A percentile compares a stretch with the other conserved stretches of the same genome.
Conservation (phyloP, 305 asterid genomes). For the Solanum chacoense region DNA sequence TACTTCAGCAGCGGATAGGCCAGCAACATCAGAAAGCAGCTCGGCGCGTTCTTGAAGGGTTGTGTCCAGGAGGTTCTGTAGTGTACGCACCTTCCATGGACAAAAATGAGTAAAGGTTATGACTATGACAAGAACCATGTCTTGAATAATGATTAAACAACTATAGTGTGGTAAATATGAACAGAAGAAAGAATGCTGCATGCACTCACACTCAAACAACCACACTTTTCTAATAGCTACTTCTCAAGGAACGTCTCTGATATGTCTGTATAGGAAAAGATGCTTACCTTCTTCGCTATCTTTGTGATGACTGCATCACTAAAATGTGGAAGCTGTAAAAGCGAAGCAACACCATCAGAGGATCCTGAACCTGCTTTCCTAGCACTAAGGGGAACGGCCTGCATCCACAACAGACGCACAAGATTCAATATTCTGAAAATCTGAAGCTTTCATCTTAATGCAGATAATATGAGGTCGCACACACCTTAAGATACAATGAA, state of each 20-base stretch:
- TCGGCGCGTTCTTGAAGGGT: conserved; percentile 46
- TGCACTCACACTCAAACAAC: neutral
- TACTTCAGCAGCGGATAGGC: conserved; percentile 42
- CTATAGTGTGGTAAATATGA: neutral
- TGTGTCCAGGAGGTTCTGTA: conserved; percentile 61
- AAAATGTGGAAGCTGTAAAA: conserved; percentile 92
- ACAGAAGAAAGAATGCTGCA: neutral
- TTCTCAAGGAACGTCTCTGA: neutral
- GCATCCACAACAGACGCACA: conserved; percentile 17
- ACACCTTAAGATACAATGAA: neutral
- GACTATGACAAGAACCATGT: neutral
- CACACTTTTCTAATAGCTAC: neutral
- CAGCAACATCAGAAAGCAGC: conserved; percentile 53
- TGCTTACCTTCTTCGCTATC: conserved; percentile 57
- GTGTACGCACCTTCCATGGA: conserved; percentile 35
- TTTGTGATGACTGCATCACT: conserved; percentile 56
- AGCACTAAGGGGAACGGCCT: conserved; percentile 91
- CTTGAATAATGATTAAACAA: neutral
- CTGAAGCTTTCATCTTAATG: neutral
- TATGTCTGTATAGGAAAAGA: neutral
- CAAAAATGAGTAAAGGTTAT: neutral
- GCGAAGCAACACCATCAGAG: conserved; percentile 62
- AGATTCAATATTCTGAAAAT: conserved; percentile 5
- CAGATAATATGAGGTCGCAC: neutral
- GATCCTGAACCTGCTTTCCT: conserved; percentile 63